Evolutionary conservation across 768 basidiomycete species (phyloP), one percentile per base, ranked within the genome.

Genomic region (Suillus tomentosus): DNA sequence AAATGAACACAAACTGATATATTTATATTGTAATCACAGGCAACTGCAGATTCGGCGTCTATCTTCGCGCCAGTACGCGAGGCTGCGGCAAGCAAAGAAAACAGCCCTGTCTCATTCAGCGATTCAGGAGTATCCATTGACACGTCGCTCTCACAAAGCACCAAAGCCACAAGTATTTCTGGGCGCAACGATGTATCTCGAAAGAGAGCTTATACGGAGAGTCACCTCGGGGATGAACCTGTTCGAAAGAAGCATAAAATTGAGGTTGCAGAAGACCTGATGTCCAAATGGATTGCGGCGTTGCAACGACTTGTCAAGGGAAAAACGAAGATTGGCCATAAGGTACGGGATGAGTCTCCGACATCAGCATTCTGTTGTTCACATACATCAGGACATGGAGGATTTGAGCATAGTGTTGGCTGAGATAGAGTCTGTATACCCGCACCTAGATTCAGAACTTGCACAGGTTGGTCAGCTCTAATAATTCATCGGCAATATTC

Each of bases 251-350:
- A 39, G 27, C 24, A 50, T 3, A 36, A 48, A 3, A 31, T 60
- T 5, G 60, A 45, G 1, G 19, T 56, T 15, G 3, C 14, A 31
- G 66, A 66, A 42, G 67, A 67, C 22, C 64, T 65, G 56, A 31
- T 73, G 0, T n/a, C 19, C 0, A 11, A 31, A 34, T 75, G 74
- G 74, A 62, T 69, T n/a, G 0, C 34, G 5, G 66, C 63, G 15
- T 48, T 75, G 39, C 74, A 75, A n/a, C 74, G 75, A 51, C 75
- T 75, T 53, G 27, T 75, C 63, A 75, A 76, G 60, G 75, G 64
- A 1, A 72, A 69, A 57, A 63, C 39, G 70, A 73, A 22, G 65
- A 71, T 37, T 40, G 19, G 19, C 27, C 53, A 65, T 5, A 43
- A 65, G 62, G 64, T 65, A 14, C 34, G 68, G 72, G 71, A 61